Evolutionary conservation across 78 protist genomes (phyloP).

Genomic region (Dictyostelium citrinum): DNA sequence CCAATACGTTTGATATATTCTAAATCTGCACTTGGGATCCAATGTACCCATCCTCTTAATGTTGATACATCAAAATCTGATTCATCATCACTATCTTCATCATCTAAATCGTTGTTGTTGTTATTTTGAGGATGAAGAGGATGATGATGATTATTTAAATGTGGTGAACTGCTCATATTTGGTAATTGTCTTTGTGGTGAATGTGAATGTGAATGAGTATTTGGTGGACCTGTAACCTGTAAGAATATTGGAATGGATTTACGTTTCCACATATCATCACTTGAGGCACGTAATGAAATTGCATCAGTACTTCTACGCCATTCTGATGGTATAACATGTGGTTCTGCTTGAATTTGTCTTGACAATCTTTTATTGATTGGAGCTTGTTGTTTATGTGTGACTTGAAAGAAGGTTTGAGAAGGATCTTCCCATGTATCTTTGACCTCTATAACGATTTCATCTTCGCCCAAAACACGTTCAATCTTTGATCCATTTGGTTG

Average conservation of each 20-base stretch:
- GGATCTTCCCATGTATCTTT: constrained; percentile 76
- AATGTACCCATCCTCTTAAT: constrained; percentile 59
- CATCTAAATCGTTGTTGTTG: neutral
- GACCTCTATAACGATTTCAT: constrained; percentile 25
- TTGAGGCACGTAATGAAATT: constrained; percentile 1
- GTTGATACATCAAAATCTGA: constrained; percentile 28
- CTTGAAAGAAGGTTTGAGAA: constrained; percentile 52
- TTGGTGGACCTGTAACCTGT: constrained; percentile 58
- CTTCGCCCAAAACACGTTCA: constrained; percentile 57
- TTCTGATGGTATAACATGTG: constrained; percentile 53
- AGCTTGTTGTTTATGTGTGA: constrained; percentile 26
- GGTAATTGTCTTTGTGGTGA: constrained; percentile 60
- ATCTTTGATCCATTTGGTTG: constrained; percentile 50
- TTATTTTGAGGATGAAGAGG: neutral
- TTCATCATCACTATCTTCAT: constrained; percentile 27
- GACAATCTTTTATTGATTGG: constrained; percentile 38
- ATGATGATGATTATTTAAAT: neutral
- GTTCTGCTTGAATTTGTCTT: constrained; percentile 32
- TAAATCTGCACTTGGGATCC: constrained; percentile 63
- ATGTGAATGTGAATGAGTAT: neutral
- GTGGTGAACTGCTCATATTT: neutral
- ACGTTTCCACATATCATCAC: constrained; percentile 63
- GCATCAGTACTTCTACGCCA: constrained; percentile 72
- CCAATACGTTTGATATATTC: constrained; percentile 81
- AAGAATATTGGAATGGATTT: constrained; percentile 57